A percentile compares a stretch with the other conserved stretches of the same genome.
These are phyloP conservation scores for Diaporthe helianthi DNA, from an alignment of 2,329 filamentous ascomycete species.

Conservation along the genomic window DNA sequence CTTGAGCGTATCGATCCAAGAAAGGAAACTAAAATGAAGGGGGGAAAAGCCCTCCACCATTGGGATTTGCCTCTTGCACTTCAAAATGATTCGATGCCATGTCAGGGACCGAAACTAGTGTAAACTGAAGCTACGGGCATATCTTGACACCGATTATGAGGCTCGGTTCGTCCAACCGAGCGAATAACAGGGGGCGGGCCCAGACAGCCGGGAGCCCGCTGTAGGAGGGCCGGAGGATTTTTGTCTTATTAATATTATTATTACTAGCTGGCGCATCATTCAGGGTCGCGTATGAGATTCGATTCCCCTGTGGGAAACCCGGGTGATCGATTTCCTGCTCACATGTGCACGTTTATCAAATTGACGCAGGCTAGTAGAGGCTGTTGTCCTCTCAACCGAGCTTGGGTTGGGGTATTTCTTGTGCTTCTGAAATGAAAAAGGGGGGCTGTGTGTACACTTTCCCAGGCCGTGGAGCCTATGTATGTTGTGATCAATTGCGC, in stretches of 20 bases:
- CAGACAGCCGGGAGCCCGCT: background rate
- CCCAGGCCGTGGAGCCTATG: no score
- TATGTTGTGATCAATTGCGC: background rate
- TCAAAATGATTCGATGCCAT: background rate
- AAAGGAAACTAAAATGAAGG: no score
- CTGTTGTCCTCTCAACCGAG: background rate
- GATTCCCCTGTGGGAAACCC: background rate
- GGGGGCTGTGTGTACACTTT: background rate
- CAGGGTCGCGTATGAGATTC: background rate
- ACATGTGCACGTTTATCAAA: no score
- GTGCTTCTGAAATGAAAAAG: background rate
- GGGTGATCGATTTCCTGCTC: no score
- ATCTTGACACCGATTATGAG: conserved; percentile 3
- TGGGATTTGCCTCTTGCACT: background rate
- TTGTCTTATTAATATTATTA: no score
- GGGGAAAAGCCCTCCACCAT: background rate
- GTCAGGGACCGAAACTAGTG: background rate
- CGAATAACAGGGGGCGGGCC: conserved; percentile 4
- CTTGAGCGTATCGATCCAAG: background rate
- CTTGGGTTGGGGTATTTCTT: background rate
- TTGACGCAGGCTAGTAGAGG: background rate
- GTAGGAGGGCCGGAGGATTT: background rate
- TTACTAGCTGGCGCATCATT: background rate
- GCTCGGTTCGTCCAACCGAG: background rate
- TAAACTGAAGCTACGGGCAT: background rate